A percentile compares a stretch with the other conserved stretches of the same genome.
Evolutionary conservation across 169 alveolate species (phyloP).

Genomic region (Plasmodium gaboni): DNA sequence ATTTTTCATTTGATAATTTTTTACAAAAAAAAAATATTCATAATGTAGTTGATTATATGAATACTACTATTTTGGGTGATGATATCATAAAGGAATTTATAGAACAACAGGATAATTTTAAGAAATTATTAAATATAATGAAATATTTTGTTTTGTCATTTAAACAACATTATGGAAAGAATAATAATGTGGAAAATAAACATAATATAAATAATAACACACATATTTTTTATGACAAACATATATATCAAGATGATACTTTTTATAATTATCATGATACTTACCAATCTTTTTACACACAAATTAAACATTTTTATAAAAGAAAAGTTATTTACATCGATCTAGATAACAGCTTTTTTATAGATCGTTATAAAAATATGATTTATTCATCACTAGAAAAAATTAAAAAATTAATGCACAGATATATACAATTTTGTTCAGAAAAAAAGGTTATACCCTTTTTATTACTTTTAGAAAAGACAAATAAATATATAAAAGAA

Average conservation of each 20-base stretch:
- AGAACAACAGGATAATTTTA: too few relatives aligned
- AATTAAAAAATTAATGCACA: conserved; percentile 49
- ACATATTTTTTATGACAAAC: too few relatives aligned
- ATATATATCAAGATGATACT: too few relatives aligned
- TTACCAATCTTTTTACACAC: too few relatives aligned
- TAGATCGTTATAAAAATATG: conserved; percentile 73
- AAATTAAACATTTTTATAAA: conserved; percentile 22
- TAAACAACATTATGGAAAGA: conserved; percentile 8
- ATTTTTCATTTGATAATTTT: conserved; percentile 51
- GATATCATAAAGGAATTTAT: too few relatives aligned
- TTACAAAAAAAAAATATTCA: conserved; percentile 49
- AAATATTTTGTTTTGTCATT: conserved; percentile 32
- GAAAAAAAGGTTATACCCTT: conserved; percentile 37
- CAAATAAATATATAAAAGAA: neutral
- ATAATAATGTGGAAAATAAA: neutral
- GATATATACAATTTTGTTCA: conserved; percentile 14
- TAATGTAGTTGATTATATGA: neutral
- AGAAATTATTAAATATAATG: conserved; percentile 17
- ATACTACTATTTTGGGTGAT: too few relatives aligned
- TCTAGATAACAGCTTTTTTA: conserved; percentile 67
- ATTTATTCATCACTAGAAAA: conserved; percentile 44
- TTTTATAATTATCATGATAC: too few relatives aligned
- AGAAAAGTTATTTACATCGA: conserved; percentile 52
- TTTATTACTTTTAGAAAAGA: conserved; percentile 31
- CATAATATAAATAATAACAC: neutral